These are phyloP conservation scores for Mallotus repandus DNA, from an alignment of 441 rosid species.

Conservation along the genomic window DNA sequence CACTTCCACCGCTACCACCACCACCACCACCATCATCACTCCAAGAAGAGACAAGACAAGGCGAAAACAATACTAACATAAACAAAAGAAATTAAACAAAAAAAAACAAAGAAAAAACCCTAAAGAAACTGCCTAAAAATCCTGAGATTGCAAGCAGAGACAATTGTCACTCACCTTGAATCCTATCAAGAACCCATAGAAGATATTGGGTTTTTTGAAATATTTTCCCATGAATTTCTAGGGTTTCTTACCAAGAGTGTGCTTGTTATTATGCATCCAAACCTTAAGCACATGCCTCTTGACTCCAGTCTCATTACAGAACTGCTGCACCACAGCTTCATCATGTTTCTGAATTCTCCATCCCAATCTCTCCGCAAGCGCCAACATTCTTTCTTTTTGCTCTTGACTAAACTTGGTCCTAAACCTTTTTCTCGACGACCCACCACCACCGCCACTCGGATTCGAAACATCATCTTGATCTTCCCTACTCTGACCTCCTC, in stretches of 20 bases:
- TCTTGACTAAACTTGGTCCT: conserved; percentile 82
- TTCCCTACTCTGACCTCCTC: conserved; percentile 47
- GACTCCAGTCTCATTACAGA: conserved; percentile 73
- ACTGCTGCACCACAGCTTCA: conserved; percentile 72
- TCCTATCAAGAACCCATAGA: no score
- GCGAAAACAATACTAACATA: conserved; percentile 16
- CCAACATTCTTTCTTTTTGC: conserved; percentile 84
- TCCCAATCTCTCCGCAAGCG: conserved; percentile 71
- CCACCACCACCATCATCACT: background rate
- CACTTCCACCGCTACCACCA: background rate
- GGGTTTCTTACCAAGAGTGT: conserved; percentile 96
- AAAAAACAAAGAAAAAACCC: background rate
- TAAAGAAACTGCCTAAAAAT: conserved; percentile 17
- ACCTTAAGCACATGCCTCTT: conserved; percentile 84
- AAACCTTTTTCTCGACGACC: conserved; percentile 54
- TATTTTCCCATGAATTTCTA: conserved; percentile 17
- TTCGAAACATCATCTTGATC: conserved; percentile 76
- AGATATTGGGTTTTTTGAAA: background rate
- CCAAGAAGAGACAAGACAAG: background rate
- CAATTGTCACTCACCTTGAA: background rate
- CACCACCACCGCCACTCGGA: conserved; percentile 61
- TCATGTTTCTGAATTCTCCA: conserved; percentile 93
- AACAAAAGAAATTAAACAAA: conserved; percentile 13
- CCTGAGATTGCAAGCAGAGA: background rate
- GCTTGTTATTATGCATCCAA: conserved; percentile 98